These are phyloP conservation scores for Kazachstania kunashirensis DNA, from an alignment of 805 yeast genomes.

Conservation along the genomic window DNA sequence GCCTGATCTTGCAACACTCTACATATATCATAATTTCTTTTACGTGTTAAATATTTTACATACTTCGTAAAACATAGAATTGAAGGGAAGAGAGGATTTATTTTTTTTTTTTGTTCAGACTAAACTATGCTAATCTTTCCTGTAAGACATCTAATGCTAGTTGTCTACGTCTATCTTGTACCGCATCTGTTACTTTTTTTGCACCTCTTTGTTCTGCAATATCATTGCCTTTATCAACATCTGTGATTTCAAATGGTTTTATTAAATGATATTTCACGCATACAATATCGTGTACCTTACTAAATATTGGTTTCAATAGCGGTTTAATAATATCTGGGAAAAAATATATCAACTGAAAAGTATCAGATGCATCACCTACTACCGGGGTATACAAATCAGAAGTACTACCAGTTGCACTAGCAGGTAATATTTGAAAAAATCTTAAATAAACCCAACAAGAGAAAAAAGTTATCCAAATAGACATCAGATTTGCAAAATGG, in stretches of 20 bases:
- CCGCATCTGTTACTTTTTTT: slow-evolving; percentile 23
- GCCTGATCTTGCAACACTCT: no score
- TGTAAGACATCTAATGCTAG: slow-evolving; percentile 68
- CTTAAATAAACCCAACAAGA: slow-evolving; percentile 70
- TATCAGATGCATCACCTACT: slow-evolving; percentile 80
- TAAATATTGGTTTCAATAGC: slow-evolving; percentile 42
- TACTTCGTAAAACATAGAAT: no score
- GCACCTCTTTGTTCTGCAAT: slow-evolving; percentile 53
- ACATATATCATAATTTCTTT: no score
- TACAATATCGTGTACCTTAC: slow-evolving; percentile 32
- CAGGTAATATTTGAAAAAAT: slow-evolving; percentile 51
- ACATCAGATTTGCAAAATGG: slow-evolving; percentile 43
- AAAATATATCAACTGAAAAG: slow-evolving; percentile 72
- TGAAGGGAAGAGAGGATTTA: no score
- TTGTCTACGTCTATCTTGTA: slow-evolving; percentile 69
- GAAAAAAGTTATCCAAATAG: slow-evolving; percentile 50
- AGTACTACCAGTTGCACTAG: slow-evolving; percentile 18
- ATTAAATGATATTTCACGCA: slow-evolving; percentile 38
- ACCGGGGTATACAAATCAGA: background rate
- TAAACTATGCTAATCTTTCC: slow-evolving; percentile 38
- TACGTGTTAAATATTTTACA: no score
- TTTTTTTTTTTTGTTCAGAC: no score
- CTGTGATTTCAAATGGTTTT: slow-evolving; percentile 56
- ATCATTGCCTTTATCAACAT: slow-evolving; percentile 63
- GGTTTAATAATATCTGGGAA: slow-evolving; percentile 62